Evolutionary conservation across 2,329 filamentous ascomycete species (phyloP).

Genomic region (Talaromyces sp.): DNA sequence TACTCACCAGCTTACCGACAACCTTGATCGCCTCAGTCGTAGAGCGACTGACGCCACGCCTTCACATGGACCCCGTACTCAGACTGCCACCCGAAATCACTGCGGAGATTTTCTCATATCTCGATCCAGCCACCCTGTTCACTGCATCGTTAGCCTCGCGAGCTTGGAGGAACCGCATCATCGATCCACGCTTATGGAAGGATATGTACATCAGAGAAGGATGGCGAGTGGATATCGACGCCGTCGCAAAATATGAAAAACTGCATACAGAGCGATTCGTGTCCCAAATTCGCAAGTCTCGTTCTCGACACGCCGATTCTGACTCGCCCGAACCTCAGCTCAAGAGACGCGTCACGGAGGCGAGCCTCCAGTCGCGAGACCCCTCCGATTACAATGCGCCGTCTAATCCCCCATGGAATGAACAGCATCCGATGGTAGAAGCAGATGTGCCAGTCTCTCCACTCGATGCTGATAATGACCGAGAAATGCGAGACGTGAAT

Average conservation of each 20-base stretch:
- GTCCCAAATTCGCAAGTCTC: slow-evolving; percentile 45
- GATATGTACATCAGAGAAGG: slow-evolving; percentile 78
- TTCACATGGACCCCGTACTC: slow-evolving; percentile 88
- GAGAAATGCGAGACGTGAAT: slow-evolving; percentile 42
- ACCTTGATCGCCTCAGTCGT: slow-evolving; percentile 77
- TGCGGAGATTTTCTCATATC: slow-evolving; percentile 80
- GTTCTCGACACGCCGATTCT: slow-evolving; percentile 46
- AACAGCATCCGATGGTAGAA: slow-evolving; percentile 49
- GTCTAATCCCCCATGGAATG: slow-evolving; percentile 36
- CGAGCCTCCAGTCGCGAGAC: slow-evolving; percentile 42
- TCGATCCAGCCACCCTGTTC: slow-evolving; percentile 77
- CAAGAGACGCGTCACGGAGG: slow-evolving; percentile 51
- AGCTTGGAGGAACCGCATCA: slow-evolving; percentile 73
- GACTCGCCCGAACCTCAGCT: slow-evolving; percentile 50
- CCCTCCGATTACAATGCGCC: neutral
- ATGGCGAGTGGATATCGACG: slow-evolving; percentile 68
- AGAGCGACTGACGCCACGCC: slow-evolving; percentile 71
- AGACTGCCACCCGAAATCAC: slow-evolving; percentile 88
- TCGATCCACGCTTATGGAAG: slow-evolving; percentile 85
- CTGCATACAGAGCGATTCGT: slow-evolving; percentile 39
- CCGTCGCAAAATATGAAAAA: slow-evolving; percentile 66
- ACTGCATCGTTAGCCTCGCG: slow-evolving; percentile 74
- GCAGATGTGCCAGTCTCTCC: slow-evolving; percentile 32
- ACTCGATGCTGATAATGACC: slow-evolving; percentile 39
- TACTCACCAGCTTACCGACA: slow-evolving; percentile 75